Evolutionary conservation across 495 filamentous ascomycete genomes (phyloP), one percentile per base, ranked within the genome.

Genomic region (Penicillium dipodomyicola): DNA sequence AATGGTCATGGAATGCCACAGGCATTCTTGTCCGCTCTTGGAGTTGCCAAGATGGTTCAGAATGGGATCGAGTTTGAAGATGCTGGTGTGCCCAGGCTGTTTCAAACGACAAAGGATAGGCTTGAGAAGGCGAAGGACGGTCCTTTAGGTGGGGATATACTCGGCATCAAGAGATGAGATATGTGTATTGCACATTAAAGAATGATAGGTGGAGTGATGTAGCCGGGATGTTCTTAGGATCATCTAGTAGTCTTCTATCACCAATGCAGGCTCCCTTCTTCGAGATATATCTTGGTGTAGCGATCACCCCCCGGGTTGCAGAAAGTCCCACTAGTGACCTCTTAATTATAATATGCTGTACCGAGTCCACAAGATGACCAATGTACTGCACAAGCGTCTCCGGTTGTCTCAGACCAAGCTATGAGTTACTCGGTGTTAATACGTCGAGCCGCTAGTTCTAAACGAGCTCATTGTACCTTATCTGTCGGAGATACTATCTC

Each of bases 1-100:
- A 78, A 82, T 55, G 81, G 81, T 4, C 77, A 77, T 58, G 81
- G 82, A 0, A 85, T 83, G 80, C 67, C 80, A n/a, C 15, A n/a
- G 5, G 56, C 77, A 19, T 75, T 80, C 52, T 80, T 71, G 56
- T 60, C 74, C 0, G 59, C 69, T 0, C 70, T 73, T 9, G 72
- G 72, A 48, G 78, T 84, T 40, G 76, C 74, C 17, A 65, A 69
- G 44, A 82, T 84, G 76, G 54, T 82, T 7, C 42, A 17, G 8
- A 44, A 69, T 1, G 67, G 62, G 9, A 35, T 63, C 14, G 25
- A 43, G 20, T 77, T 76, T 59, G 73, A 76, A 52, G 59, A 79
- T 6, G 65, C 62, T 4, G 60, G 63, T 14, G 51, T 78, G 40
- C 77, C 75, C 5, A 57, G 61, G 8, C 45, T 74, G 15, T 78